Percentiles rank a stretch among this genome's conserved stretches.
Conservation (phyloP, 2,329 filamentous ascomycete genomes). For the Phyllosticta ampelicida region DNA sequence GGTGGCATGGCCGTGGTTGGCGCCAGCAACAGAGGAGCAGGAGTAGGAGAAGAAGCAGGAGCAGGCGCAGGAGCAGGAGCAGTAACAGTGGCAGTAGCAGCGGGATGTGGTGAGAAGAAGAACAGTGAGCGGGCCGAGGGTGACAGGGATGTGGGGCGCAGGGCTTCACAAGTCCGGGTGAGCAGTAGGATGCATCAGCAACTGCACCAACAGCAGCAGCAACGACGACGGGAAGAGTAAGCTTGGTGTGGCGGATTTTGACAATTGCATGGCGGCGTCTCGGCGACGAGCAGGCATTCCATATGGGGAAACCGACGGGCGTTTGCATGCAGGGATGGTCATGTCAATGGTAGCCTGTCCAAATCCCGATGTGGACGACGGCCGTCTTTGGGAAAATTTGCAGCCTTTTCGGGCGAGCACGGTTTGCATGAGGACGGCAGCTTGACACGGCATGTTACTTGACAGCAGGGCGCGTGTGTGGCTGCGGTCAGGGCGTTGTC, state of each 20-base stretch:
- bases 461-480: background rate
- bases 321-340: background rate
- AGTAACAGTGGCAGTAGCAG: background rate
- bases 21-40: background rate
- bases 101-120: background rate
- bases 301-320: background rate
- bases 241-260: background rate
- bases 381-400: background rate
- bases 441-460: background rate
- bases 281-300: background rate
- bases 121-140: background rate
- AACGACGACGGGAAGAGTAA: background rate
- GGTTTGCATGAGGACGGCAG: background rate
- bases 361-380: background rate
- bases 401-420: background rate
- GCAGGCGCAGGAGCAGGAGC: background rate
- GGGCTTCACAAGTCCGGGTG: background rate
- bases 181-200: background rate
- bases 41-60: background rate
- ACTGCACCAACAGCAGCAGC: background rate
- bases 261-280: background rate
- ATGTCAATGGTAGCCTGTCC: background rate
- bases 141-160: background rate
- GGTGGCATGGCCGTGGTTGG: background rate
- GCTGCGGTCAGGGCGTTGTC: background rate